phyloP scores from a whole-genome alignment of 164 flowering plant species.

The Liquidambar formosana region DNA sequence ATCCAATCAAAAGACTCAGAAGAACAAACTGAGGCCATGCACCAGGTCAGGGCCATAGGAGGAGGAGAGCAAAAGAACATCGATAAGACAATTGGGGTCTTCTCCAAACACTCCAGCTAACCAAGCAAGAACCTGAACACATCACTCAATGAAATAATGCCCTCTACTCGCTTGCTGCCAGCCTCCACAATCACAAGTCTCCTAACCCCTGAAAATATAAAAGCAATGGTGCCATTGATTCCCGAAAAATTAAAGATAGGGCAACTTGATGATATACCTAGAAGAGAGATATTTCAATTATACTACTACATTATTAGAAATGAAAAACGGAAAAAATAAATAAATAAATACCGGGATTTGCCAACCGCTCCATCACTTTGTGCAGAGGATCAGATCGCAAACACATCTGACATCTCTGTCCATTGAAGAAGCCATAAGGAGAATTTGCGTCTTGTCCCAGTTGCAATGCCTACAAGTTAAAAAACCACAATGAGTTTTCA shows the following conservation, averaged over 20 bases:
- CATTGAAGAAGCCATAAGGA: conserved; percentile 32
- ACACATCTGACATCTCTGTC: conserved; percentile 60
- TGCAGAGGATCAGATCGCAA: conserved; percentile 55
- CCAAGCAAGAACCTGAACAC: conserved; percentile 42
- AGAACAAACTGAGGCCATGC: conserved; percentile 12
- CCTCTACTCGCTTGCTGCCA: conserved; percentile 65
- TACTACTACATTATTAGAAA: neutral
- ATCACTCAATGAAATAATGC: conserved; percentile 53
- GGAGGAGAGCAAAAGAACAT: neutral
- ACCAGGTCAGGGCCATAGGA: conserved; percentile 4
- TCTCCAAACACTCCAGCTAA: conserved; percentile 13
- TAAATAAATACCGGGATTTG: conserved; percentile 57
- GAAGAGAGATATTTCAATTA: neutral
- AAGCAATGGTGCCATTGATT: neutral
- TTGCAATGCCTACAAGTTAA: conserved; percentile 48
- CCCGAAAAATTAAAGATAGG: neutral
- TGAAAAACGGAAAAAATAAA: neutral
- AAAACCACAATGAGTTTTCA: neutral
- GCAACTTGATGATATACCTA: neutral
- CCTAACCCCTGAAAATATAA: conserved; percentile 41
- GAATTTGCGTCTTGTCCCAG: conserved; percentile 43
- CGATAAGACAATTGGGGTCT: neutral
- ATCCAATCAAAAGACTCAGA: conserved; percentile 8
- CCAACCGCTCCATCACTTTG: conserved; percentile 59
- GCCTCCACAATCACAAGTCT: conserved; percentile 55